Evolutionary conservation across 192 early-diverging fungal species (phyloP).

Genomic region (Paraglomus occultum): DNA sequence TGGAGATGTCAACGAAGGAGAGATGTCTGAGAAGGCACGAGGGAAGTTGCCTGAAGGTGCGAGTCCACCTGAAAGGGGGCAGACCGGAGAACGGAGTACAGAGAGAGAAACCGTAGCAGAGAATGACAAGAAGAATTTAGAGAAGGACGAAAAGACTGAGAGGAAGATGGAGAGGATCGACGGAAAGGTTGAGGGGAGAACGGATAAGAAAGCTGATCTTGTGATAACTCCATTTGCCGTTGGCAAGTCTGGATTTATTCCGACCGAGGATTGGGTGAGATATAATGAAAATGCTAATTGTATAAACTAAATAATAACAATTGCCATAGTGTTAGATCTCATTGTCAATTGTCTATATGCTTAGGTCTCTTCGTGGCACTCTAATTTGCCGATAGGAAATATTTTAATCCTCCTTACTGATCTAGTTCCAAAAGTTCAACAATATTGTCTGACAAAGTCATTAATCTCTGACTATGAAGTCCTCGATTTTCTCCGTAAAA

Average conservation of each 20-base stretch:
- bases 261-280: conserved; percentile 72
- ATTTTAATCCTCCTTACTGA: conserved; percentile 63
- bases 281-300: neutral
- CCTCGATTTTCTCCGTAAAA: conserved; percentile 48
- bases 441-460: conserved; percentile 53
- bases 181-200: neutral
- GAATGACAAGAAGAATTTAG: neutral
- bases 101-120: conserved; percentile 11
- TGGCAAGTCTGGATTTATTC: conserved; percentile 58
- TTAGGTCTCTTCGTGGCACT: conserved; percentile 62
- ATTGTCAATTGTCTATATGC: conserved; percentile 10
- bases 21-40: conserved; percentile 72
- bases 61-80: conserved; percentile 1
- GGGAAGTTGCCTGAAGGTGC: conserved; percentile 65
- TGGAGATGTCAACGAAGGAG: conserved; percentile 34
- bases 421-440: conserved; percentile 69
- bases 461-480: conserved; percentile 63
- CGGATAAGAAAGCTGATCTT: conserved; percentile 23
- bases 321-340: conserved; percentile 30
- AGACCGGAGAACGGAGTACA: conserved; percentile 13
- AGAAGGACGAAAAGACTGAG: conserved; percentile 15
- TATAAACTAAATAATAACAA: conserved; percentile 43
- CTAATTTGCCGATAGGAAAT: conserved; percentile 67
- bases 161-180: conserved; percentile 16
- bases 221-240: conserved; percentile 36